These are phyloP conservation scores for Penicillium mononematosum DNA, from an alignment of 495 filamentous ascomycete species.

Conservation along the genomic window DNA sequence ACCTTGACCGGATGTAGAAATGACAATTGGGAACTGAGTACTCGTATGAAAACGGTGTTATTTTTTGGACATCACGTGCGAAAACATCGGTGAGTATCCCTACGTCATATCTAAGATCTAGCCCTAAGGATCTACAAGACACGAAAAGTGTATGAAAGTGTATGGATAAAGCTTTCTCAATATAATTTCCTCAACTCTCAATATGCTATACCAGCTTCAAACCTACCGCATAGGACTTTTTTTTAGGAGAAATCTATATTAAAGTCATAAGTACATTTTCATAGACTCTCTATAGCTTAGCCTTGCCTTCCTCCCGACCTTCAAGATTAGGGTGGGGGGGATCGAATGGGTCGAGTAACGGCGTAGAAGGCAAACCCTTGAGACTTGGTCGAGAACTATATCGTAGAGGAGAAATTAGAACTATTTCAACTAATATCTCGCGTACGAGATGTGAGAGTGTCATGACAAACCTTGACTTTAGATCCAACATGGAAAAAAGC, in stretches of 20 bases:
- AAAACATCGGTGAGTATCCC: constrained; percentile 1
- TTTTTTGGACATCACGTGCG: constrained; percentile 12
- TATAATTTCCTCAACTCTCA: no score
- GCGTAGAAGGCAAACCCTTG: constrained; percentile 33
- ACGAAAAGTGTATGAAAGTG: background rate
- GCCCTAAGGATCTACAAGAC: background rate
- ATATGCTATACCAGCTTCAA: background rate
- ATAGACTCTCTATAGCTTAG: constrained; percentile 11
- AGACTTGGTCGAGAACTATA: constrained; percentile 40
- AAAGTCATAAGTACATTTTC: background rate
- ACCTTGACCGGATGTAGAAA: background rate
- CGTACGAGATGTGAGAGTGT: background rate
- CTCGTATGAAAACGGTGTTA: background rate
- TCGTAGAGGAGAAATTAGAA: background rate
- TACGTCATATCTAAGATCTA: constrained; percentile 10
- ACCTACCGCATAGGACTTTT: background rate
- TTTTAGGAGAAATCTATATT: background rate
- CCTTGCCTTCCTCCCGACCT: constrained; percentile 26
- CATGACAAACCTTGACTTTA: constrained; percentile 30
- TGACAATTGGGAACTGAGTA: background rate
- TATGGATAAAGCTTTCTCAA: background rate
- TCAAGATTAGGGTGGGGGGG: constrained; percentile 30
- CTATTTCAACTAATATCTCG: constrained; percentile 9
- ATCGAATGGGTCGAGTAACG: constrained; percentile 29
- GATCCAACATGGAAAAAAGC: constrained; percentile 37